phyloP scores from a whole-genome alignment of 345 rosid species.

The Aethionema arabicum region DNA sequence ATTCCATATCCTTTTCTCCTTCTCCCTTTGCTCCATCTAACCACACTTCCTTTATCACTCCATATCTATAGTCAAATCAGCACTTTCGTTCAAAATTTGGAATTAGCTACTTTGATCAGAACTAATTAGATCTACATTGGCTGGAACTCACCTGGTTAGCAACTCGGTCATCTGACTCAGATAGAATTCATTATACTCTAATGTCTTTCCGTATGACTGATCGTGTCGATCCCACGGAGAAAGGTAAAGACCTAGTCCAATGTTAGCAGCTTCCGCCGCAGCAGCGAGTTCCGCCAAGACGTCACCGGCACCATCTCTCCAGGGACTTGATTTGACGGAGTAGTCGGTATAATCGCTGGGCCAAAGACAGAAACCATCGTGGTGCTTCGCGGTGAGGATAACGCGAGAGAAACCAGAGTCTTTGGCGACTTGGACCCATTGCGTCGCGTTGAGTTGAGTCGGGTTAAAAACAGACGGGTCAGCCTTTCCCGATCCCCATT shows the following conservation, averaged over 20 bases:
- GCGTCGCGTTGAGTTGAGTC: constrained; percentile 55
- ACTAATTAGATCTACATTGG: background rate
- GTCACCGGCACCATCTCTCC: constrained; percentile 70
- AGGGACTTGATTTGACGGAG: constrained; percentile 64
- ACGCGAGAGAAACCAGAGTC: constrained; percentile 66
- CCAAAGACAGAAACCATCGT: constrained; percentile 98
- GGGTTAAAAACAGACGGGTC: constrained; percentile 78
- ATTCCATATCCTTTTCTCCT: constrained; percentile 75
- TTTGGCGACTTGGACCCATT: constrained; percentile 80
- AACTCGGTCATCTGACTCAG: constrained; percentile 86
- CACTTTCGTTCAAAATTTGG: background rate
- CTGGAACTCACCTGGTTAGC: constrained; percentile 57
- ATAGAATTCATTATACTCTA: constrained; percentile 81
- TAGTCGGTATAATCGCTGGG: constrained; percentile 72
- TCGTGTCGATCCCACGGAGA: constrained; percentile 98
- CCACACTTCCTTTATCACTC: constrained; percentile 74
- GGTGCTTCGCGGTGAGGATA: constrained; percentile 87
- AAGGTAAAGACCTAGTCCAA: constrained; percentile 67
- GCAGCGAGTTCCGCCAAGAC: constrained; percentile 63
- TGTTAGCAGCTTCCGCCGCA: constrained; percentile 60
- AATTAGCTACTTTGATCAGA: background rate
- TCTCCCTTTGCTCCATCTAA: constrained; percentile 89
- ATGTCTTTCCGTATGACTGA: constrained; percentile 61
- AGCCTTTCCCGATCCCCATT: constrained; percentile 79
- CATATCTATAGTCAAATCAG: constrained; percentile 49